Evolutionary conservation across 2,329 filamentous ascomycete genomes (phyloP), one percentile per base, ranked within the genome.

Genomic region (Ophiostoma pallidulum): DNA sequence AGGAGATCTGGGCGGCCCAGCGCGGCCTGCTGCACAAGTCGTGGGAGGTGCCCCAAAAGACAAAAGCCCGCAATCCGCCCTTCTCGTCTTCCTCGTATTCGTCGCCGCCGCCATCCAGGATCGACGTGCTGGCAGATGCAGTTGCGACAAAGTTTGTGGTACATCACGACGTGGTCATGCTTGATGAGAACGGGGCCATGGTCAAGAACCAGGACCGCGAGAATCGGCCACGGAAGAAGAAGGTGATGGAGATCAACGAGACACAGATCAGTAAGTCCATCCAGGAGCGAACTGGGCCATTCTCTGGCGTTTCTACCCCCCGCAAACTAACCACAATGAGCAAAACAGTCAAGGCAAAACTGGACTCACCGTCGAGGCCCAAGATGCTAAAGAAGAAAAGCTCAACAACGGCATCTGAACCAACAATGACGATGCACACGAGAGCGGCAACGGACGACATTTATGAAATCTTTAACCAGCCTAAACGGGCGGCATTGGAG

Each of bases 341-440:
- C 13, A 28, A n/a, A n/a, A 52, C 56, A 92, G 88, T 97, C 64
- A 92, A 94, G 72, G 84, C 89, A 49, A 96, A 96, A 57, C 71
- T 97, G 47, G 87, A 92, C 59, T 96, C 91, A 2, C 91, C 90
- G 0, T 86, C 86, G 0, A 78, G 82, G n/a, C 81, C 80, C 4
- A 97, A 94, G 64, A 74, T 91, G 47, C n/a, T n/a, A n/a, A 84
- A 82, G 54, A 86, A 86, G 63, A 92, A 85, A 62, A 82, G 81
- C 47, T 45, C 43, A 3, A 57, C 56, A 54, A 58, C 56, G n/a
- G n/a, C n/a, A 55, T 70, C 75, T 44, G 91, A 97, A 64, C 86
- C 90, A n/a, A 98, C 92, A 2, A 96, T 98, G 90, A 98, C 92
- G 1, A 78, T 98, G 55, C 89, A 97, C 61, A 98, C 92, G 12